Evolutionary conservation across 2,329 filamentous ascomycete genomes (phyloP).

Genomic region (Laburnicola sp.): DNA sequence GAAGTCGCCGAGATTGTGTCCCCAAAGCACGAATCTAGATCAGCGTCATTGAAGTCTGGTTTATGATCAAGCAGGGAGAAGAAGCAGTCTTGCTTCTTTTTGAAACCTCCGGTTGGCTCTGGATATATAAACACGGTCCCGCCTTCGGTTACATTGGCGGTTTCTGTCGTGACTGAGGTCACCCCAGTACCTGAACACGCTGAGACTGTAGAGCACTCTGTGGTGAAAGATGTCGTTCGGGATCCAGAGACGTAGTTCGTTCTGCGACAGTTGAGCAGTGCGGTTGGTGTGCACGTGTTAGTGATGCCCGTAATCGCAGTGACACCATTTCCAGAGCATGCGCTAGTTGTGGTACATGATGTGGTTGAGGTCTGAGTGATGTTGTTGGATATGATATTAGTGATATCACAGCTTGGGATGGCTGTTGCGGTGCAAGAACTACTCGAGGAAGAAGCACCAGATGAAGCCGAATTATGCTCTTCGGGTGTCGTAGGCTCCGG

Average conservation of each 20-base stretch:
- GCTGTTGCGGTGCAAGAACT: conserved; percentile 8
- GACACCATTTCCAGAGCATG: conserved; percentile 1
- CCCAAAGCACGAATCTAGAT: too few species aligned
- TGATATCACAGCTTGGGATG: conserved; percentile 4
- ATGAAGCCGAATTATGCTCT: background rate
- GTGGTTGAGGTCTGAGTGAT: conserved; percentile 3
- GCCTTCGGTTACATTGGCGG: too few species aligned
- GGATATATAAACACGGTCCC: too few species aligned
- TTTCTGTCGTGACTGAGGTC: conserved; percentile 11
- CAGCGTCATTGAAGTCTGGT: too few species aligned
- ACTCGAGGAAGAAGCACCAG: background rate
- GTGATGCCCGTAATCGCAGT: background rate
- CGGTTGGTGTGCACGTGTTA: conserved; percentile 3
- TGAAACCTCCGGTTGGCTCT: too few species aligned
- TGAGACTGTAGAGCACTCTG: conserved; percentile 8
- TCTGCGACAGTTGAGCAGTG: background rate
- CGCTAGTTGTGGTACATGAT: conserved; percentile 9
- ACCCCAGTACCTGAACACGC: conserved; percentile 8
- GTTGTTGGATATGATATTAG: background rate
- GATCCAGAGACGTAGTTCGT: too few species aligned
- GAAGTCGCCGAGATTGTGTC: too few species aligned
- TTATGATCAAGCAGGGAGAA: too few species aligned
- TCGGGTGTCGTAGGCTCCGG: background rate
- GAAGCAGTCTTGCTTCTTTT: too few species aligned
- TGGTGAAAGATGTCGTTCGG: conserved; percentile 6